These are phyloP conservation scores for Dictyostelium citrinum DNA, from an alignment of 78 protist genomes.

Conservation along the genomic window DNA sequence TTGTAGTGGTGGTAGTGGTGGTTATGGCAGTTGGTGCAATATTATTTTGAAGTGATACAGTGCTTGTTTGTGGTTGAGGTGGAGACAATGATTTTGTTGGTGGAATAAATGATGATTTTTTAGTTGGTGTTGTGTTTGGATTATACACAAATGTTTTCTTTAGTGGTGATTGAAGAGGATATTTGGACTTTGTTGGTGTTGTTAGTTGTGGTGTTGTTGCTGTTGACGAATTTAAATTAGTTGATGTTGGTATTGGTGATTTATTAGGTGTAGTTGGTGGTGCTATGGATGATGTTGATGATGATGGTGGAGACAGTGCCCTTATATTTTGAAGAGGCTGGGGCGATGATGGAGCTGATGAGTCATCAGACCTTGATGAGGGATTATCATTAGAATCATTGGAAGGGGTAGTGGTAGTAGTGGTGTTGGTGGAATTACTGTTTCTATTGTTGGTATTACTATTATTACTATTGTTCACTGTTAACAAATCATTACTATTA, in stretches of 20 bases:
- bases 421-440: neutral
- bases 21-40: neutral
- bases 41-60: neutral
- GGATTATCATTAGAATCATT: neutral
- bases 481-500: neutral
- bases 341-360: neutral
- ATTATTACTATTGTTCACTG: neutral
- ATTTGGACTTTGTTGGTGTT: neutral
- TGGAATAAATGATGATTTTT: neutral
- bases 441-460: neutral
- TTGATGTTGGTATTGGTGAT: slow-evolving; percentile 12
- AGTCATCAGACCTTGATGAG: neutral
- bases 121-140: neutral
- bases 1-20: neutral
- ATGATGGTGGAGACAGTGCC: neutral
- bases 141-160: neutral
- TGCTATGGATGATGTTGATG: neutral
- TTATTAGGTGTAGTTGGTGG: neutral
- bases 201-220: neutral
- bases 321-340: neutral
- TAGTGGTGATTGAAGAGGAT: neutral
- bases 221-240: neutral
- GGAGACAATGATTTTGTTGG: neutral
- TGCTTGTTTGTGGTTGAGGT: neutral
- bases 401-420: neutral